These are phyloP conservation scores for Hemisphaericaspora xylanilytica DNA, from an alignment of 1,139 yeast species.

Conservation along the genomic window DNA sequence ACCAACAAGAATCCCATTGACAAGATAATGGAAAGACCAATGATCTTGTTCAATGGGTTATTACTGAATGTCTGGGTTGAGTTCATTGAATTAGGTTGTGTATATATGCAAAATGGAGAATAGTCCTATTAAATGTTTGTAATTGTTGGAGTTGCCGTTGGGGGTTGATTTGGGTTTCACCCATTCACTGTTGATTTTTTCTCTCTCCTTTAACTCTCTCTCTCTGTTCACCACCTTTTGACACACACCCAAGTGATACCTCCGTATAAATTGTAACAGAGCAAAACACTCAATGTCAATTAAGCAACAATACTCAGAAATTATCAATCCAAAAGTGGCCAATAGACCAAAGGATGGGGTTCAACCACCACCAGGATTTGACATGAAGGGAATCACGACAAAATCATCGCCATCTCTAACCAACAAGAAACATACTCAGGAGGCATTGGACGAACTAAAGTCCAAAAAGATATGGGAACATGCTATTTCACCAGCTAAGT, in stretches of 20 bases:
- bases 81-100: slow-evolving; percentile 21
- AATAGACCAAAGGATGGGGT: slow-evolving; percentile 10
- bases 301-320: slow-evolving; percentile 15
- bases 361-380: slow-evolving; percentile 23
- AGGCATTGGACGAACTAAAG: slow-evolving; percentile 39
- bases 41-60: slow-evolving; percentile 72
- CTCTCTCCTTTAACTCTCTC: no score
- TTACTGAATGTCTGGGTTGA: slow-evolving; percentile 24
- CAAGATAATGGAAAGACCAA: slow-evolving; percentile 67
- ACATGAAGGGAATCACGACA: slow-evolving; percentile 2
- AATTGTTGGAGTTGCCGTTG: no score
- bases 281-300: not conserved
- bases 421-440: slow-evolving; percentile 12
- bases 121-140: no score
- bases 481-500: slow-evolving; percentile 80
- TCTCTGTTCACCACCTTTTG: no score
- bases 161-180: no score
- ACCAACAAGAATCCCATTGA: slow-evolving; percentile 78
- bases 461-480: slow-evolving; percentile 81
- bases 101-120: no score
- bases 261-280: not conserved
- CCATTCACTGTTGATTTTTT: no score
- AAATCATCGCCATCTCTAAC: slow-evolving; percentile 5
- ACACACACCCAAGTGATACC: no score
- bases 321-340: slow-evolving; percentile 16